Conservation (phyloP, 2,329 filamentous ascomycete species). For the Xylaria sp. region DNA sequence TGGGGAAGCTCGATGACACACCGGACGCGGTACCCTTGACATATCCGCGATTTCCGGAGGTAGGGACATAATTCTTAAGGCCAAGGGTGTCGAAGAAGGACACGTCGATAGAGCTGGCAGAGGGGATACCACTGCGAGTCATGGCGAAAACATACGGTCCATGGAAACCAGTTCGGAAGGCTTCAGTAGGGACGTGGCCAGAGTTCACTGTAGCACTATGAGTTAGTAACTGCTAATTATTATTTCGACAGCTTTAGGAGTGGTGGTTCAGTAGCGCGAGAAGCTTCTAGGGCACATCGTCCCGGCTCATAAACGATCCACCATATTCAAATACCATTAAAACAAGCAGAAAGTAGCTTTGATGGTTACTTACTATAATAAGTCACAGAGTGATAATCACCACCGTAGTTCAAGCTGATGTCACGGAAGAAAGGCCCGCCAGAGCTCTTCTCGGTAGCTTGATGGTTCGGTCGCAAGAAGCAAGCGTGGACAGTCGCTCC, state of each 20-base stretch:
- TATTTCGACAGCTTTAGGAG: background rate
- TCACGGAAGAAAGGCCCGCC: constrained; percentile 68
- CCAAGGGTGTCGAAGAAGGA: constrained; percentile 66
- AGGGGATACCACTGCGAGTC: constrained; percentile 61
- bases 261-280: background rate
- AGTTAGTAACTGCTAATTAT: background rate
- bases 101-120: constrained; percentile 58
- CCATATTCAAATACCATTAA: background rate
- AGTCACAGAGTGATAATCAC: constrained; percentile 62
- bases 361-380: constrained; percentile 59
- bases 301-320: background rate
- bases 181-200: constrained; percentile 66
- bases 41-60: constrained; percentile 58
- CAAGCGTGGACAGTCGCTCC: constrained; percentile 47
- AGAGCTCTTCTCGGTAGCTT: constrained; percentile 65
- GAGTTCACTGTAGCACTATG: constrained; percentile 58
- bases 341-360: background rate
- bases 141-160: constrained; percentile 69
- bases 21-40: constrained; percentile 66
- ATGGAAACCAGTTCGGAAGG: constrained; percentile 66
- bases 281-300: background rate
- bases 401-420: constrained; percentile 67
- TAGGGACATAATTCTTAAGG: constrained; percentile 64
- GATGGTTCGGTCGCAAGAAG: constrained; percentile 51
- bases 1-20: constrained; percentile 58